Evolutionary conservation across 768 basidiomycete genomes (phyloP), one percentile per base, ranked within the genome.

Genomic region (Lactifluus echinatus): DNA sequence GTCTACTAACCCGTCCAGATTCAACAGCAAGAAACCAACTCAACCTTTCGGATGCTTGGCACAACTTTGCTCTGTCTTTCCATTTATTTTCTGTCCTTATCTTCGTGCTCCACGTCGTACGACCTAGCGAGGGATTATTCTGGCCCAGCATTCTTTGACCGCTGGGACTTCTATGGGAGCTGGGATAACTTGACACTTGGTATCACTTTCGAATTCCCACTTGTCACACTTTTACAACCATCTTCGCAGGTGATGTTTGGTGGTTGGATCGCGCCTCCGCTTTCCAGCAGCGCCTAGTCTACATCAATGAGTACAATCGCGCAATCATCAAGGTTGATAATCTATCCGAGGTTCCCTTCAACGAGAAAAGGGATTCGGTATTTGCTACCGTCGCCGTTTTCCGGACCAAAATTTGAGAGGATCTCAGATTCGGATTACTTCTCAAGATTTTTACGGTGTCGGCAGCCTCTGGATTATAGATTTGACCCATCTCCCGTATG

Each of bases 281-380:
- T 0, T 68, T 70, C 11, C 66, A 72, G 7, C 72, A 79, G 58
- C 65, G 73, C 1, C 73, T 90, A 19, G 80, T 82, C 4, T 87
- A 78, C 63, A 67, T 87, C 61, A 83, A 85, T 60, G 64, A 64
- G 42, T 75, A 75, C 1, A 82, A 85, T 7, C 80, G 84, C 54
- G 84, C 82, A 5, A 76, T 93, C 59, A 73, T 93, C 48, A 82
- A 77, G 64, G 88, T 91, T 6, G 89, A 91, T 73, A 88, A 89
- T 65, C 69, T 71, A 8, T 81, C 80, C 11, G 75, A 75, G 44
- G 77, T 89, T 1, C 69, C 73, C 15, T 69, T 67, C 24, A 75
- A 76, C 54, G 64, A 79, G 43, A 76, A 80, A 59, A 73, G 88
- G 40, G 79, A 83, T 61, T 77, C 87, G 28, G 87, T 89, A 58